Evolutionary conservation across 2,329 filamentous ascomycete species (phyloP).

Genomic region (Pleomassaria siparia): DNA sequence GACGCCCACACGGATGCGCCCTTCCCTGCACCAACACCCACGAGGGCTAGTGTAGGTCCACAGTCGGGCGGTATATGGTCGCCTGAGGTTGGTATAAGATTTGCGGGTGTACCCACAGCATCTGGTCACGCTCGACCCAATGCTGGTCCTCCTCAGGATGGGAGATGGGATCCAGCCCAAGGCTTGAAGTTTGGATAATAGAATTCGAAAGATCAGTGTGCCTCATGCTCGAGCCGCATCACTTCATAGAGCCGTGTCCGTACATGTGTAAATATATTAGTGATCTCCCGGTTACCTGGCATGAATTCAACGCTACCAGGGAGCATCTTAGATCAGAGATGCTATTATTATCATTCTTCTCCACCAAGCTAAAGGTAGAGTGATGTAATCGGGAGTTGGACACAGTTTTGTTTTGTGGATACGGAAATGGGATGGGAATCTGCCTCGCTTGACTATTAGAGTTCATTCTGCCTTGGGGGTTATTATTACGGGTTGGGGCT

Average conservation of each 20-base stretch:
- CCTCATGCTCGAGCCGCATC: neutral
- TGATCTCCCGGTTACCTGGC: neutral
- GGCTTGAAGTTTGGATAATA: slow-evolving; percentile 45
- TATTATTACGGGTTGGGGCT: slow-evolving; percentile 29
- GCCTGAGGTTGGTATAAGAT: slow-evolving; percentile 78
- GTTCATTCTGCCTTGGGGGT: slow-evolving; percentile 27
- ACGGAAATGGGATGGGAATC: slow-evolving; percentile 18
- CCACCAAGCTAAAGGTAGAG: slow-evolving; percentile 6
- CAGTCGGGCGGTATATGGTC: slow-evolving; percentile 70
- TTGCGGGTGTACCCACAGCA: slow-evolving; percentile 53
- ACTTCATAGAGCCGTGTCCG: neutral
- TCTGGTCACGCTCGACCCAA: slow-evolving; percentile 33
- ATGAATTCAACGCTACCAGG: neutral
- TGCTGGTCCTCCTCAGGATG: slow-evolving; percentile 39
- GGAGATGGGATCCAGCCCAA: slow-evolving; percentile 43
- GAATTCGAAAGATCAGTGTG: neutral
- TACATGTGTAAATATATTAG: neutral
- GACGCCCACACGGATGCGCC: slow-evolving; percentile 53
- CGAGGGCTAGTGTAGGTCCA: slow-evolving; percentile 39
- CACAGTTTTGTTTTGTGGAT: slow-evolving; percentile 3
- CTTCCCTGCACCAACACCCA: slow-evolving; percentile 52
- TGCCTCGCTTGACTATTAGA: slow-evolving; percentile 20
- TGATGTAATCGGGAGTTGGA: slow-evolving; percentile 18
- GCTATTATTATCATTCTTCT: slow-evolving; percentile 17
- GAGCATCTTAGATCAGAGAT: neutral